phyloP scores from a whole-genome alignment of 2,329 filamentous ascomycete species.

The Curvularia spicifera region DNA sequence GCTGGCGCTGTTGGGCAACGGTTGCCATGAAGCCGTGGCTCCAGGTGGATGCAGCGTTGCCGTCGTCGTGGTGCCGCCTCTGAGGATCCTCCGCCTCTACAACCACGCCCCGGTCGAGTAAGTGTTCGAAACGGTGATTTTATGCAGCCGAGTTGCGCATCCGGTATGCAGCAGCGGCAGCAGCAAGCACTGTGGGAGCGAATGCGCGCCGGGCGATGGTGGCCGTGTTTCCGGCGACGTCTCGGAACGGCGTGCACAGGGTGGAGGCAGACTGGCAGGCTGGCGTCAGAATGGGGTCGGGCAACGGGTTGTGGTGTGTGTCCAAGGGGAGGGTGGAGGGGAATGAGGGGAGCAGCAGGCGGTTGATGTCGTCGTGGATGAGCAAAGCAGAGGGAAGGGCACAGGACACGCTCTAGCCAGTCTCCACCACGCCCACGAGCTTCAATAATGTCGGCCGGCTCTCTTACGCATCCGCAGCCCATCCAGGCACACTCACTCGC shows the following conservation, averaged over 20 bases:
- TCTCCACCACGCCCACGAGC: conserved; percentile 21
- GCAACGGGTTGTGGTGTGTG: conserved; percentile 23
- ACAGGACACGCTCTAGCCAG: conserved; percentile 18
- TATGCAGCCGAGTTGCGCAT: conserved; percentile 27
- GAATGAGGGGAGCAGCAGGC: conserved; percentile 26
- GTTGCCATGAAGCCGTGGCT: conserved; percentile 43
- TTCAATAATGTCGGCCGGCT: conserved; percentile 13
- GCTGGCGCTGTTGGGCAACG: conserved; percentile 46
- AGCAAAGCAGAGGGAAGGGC: conserved; percentile 14
- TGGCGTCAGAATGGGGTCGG: conserved; percentile 7
- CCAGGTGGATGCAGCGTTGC: conserved; percentile 20
- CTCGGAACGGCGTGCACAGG: conserved; percentile 27
- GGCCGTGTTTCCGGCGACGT: conserved; percentile 36
- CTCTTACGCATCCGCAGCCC: conserved; percentile 10
- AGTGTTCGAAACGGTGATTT: conserved; percentile 1
- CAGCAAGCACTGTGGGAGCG: conserved; percentile 7
- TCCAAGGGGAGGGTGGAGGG: conserved; percentile 7
- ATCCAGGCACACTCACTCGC: conserved; percentile 12
- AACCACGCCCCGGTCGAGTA: conserved; percentile 3
- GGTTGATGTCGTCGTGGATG: conserved; percentile 20
- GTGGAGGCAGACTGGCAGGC: conserved; percentile 4
- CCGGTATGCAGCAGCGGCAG: conserved; percentile 20
- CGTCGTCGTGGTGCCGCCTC: conserved; percentile 22
- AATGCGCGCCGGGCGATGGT: conserved; percentile 26
- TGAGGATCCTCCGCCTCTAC: conserved; percentile 15